phyloP scores from a whole-genome alignment of 495 filamentous ascomycete species.

The Penicillium steckii region DNA sequence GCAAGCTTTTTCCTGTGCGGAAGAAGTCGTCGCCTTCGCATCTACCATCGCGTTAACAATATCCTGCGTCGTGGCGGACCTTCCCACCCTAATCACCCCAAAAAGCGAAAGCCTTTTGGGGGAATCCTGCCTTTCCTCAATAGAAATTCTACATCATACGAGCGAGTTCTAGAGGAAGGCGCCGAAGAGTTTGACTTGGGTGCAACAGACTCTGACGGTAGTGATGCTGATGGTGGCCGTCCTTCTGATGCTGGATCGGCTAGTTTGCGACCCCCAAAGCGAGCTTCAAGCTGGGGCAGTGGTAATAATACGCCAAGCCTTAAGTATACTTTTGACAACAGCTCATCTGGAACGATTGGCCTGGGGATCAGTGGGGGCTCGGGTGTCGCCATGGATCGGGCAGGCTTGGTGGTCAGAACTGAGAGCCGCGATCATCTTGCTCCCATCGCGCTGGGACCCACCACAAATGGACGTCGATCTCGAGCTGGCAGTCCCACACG shows the following conservation, averaged over 20 bases:
- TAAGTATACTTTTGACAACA: slow-evolving; percentile 61
- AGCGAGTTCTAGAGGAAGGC: slow-evolving; percentile 83
- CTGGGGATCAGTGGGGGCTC: slow-evolving; percentile 48
- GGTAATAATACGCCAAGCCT: slow-evolving; percentile 38
- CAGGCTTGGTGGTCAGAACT: slow-evolving; percentile 71
- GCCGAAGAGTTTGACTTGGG: slow-evolving; percentile 68
- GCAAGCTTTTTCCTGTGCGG: slow-evolving; percentile 64
- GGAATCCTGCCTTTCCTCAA: slow-evolving; percentile 54
- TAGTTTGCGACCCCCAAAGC: slow-evolving; percentile 32
- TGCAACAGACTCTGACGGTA: slow-evolving; percentile 57
- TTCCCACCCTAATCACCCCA: slow-evolving; percentile 51
- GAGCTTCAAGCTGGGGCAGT: slow-evolving; percentile 40
- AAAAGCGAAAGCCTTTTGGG: slow-evolving; percentile 51
- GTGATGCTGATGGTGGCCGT: slow-evolving; percentile 45
- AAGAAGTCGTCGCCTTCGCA: slow-evolving; percentile 66
- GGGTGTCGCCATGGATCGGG: slow-evolving; percentile 63
- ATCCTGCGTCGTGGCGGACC: slow-evolving; percentile 50
- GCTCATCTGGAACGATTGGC: slow-evolving; percentile 45
- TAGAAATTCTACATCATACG: slow-evolving; percentile 64
- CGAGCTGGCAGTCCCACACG: slow-evolving; percentile 45
- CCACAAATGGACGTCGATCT: slow-evolving; percentile 45
- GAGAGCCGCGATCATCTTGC: slow-evolving; percentile 76
- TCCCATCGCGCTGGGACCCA: slow-evolving; percentile 41
- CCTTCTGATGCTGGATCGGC: slow-evolving; percentile 33
- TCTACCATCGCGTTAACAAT: slow-evolving; percentile 58